These are phyloP conservation scores for Cinchona pubescens DNA, from an alignment of 257 asterid species.

Conservation along the genomic window DNA sequence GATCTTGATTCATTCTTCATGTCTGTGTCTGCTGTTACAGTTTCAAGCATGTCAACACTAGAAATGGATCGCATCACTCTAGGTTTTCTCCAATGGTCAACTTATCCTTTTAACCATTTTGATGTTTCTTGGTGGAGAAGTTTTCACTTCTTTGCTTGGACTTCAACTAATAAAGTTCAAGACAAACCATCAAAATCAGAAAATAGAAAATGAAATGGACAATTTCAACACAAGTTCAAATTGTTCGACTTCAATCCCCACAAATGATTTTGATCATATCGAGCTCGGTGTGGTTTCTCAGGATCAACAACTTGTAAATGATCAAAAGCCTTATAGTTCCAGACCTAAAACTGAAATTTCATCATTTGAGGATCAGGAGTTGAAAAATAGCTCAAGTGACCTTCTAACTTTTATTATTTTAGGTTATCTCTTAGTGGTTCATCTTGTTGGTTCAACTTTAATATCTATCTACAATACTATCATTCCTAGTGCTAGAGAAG, in stretches of 20 bases:
- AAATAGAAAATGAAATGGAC: not conserved
- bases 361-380: not conserved
- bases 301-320: not conserved
- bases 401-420: slow-evolving; percentile 23
- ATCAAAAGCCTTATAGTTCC: not conserved
- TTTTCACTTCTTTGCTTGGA: slow-evolving; percentile 38
- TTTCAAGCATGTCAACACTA: slow-evolving; percentile 46
- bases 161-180: slow-evolving; percentile 27
- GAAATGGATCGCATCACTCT: no score
- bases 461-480: slow-evolving; percentile 25
- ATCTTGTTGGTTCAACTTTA: slow-evolving; percentile 25
- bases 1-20: slow-evolving; percentile 41
- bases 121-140: slow-evolving; percentile 49
- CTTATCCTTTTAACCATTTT: slow-evolving; percentile 35
- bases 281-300: slow-evolving; percentile 9
- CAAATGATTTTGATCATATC: not conserved
- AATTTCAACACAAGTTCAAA: not conserved
- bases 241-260: slow-evolving; percentile 8
- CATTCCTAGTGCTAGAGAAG: slow-evolving; percentile 29
- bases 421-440: slow-evolving; percentile 29
- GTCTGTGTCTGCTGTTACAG: slow-evolving; percentile 36
- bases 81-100: slow-evolving; percentile 40
- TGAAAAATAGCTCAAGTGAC: slow-evolving; percentile 12
- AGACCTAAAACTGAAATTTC: not conserved
- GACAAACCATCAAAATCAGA: not conserved